These are phyloP conservation scores for Apiotrichum gamsii DNA, from an alignment of 1,284 basidiomycete genomes.

Conservation along the genomic window DNA sequence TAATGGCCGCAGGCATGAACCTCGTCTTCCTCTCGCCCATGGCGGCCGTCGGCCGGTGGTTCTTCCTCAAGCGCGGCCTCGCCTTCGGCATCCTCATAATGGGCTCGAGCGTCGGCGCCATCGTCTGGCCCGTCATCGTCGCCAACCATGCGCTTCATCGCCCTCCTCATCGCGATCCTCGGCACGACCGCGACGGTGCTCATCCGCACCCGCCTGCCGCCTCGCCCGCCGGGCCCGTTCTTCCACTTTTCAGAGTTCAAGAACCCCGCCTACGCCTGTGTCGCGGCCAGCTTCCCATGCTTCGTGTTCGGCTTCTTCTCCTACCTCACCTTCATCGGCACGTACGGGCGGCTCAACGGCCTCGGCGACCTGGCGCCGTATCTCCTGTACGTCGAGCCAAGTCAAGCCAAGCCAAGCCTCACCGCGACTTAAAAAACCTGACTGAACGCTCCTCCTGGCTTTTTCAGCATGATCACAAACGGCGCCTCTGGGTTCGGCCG, in stretches of 20 bases:
- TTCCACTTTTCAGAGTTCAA: conserved; percentile 32
- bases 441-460: too few relatives aligned
- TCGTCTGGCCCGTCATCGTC: conserved; percentile 37
- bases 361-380: conserved; percentile 32
- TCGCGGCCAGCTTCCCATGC: conserved; percentile 23
- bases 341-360: conserved; percentile 27
- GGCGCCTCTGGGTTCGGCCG: conserved; percentile 31
- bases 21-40: conserved; percentile 38
- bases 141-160: conserved; percentile 37
- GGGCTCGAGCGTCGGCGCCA: conserved; percentile 33
- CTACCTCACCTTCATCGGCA: conserved; percentile 36
- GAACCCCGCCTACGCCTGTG: conserved; percentile 25
- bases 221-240: conserved; percentile 28
- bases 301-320: conserved; percentile 33
- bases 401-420: background rate
- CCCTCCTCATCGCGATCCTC: conserved; percentile 24
- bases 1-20: conserved; percentile 35
- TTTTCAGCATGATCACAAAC: conserved; percentile 32
- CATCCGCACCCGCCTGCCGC: conserved; percentile 33
- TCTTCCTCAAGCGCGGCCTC: conserved; percentile 31
- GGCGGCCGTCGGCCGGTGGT: conserved; percentile 40
- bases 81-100: conserved; percentile 28
- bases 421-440: background rate
- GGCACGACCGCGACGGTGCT: conserved; percentile 25
- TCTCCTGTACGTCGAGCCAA: conserved; percentile 24